phyloP scores from a whole-genome alignment of 2,329 filamentous ascomycete species.

The Zarea fungicola region DNA sequence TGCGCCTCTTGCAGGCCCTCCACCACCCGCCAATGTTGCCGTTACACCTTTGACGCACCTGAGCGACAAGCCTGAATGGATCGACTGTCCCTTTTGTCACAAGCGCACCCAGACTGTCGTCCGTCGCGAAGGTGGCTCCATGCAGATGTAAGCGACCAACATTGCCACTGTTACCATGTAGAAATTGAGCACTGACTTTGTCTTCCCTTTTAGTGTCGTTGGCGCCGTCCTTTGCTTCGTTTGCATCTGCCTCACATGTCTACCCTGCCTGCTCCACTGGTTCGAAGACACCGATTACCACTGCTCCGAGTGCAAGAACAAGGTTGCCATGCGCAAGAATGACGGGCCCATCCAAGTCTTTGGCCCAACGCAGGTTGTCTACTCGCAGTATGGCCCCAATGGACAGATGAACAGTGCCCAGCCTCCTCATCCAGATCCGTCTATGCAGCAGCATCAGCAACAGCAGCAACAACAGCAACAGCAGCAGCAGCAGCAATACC shows the following conservation, averaged over 20 bases:
- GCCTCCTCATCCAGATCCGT: too few relatives aligned
- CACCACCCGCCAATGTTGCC: background rate
- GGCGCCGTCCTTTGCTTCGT: conserved; percentile 26
- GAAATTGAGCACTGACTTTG: too few relatives aligned
- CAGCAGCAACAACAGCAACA: conserved; percentile 1
- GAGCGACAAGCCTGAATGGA: conserved; percentile 20
- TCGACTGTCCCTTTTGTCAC: conserved; percentile 28
- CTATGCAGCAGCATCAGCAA: conserved; percentile 9
- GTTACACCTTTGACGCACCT: conserved; percentile 21
- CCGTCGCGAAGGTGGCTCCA: conserved; percentile 19
- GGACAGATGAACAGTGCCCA: background rate
- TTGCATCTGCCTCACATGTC: conserved; percentile 26
- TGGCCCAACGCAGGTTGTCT: conserved; percentile 14
- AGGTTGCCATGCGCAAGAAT: conserved; percentile 21
- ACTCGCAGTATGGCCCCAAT: conserved; percentile 16
- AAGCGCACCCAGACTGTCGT: conserved; percentile 20
- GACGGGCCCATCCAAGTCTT: conserved; percentile 19
- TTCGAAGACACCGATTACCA: conserved; percentile 26
- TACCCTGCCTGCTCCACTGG: conserved; percentile 28
- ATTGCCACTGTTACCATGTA: too few relatives aligned
- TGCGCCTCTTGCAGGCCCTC: background rate
- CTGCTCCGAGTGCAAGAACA: conserved; percentile 25
- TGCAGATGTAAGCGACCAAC: conserved; percentile 22
- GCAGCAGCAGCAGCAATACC: background rate
- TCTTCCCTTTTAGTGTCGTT: conserved; percentile 18